These are phyloP conservation scores for Stemphylium vesicarium DNA, from an alignment of 2,329 filamentous ascomycete species.

Conservation along the genomic window DNA sequence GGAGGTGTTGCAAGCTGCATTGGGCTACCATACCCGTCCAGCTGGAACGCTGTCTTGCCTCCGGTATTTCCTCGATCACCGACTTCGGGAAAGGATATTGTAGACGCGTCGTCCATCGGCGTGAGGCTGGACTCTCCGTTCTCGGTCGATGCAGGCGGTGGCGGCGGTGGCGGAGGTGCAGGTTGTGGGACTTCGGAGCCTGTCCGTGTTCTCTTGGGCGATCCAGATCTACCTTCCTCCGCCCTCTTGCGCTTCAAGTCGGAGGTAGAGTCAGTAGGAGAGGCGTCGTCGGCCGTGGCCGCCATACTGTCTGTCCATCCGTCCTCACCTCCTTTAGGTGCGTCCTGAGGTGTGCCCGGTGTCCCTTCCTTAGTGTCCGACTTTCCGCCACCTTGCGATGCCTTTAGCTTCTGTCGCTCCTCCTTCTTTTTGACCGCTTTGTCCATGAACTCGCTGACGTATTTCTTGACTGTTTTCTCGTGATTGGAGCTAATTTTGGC, in stretches of 20 bases:
- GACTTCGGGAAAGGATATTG: slow-evolving; percentile 11
- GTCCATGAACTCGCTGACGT: slow-evolving; percentile 84
- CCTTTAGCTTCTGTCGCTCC: slow-evolving; percentile 68
- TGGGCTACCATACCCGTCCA: slow-evolving; percentile 36
- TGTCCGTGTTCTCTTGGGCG: slow-evolving; percentile 43
- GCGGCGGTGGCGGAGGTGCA: slow-evolving; percentile 52
- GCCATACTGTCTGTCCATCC: slow-evolving; percentile 23
- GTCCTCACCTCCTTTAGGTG: neutral
- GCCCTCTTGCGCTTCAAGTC: slow-evolving; percentile 49
- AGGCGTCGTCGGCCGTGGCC: slow-evolving; percentile 25
- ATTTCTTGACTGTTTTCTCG: slow-evolving; percentile 80
- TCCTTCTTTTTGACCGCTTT: slow-evolving; percentile 75
- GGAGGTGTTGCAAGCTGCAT: slow-evolving; percentile 55
- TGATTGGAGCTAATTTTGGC: slow-evolving; percentile 75
- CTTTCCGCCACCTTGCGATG: slow-evolving; percentile 40
- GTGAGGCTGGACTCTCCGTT: slow-evolving; percentile 35
- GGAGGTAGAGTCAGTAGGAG: slow-evolving; percentile 34
- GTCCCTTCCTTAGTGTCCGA: slow-evolving; percentile 20
- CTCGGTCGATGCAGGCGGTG: slow-evolving; percentile 39
- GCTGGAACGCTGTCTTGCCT: slow-evolving; percentile 10
- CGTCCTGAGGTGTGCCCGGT: slow-evolving; percentile 27
- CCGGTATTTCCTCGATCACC: slow-evolving; percentile 23
- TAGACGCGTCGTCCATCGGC: slow-evolving; percentile 31
- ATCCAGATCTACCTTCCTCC: slow-evolving; percentile 35
- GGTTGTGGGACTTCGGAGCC: slow-evolving; percentile 47